Percentiles rank a stretch among this genome's conserved stretches.
Evolutionary conservation across 331 rosid species (phyloP).

Genomic region (Phaseolus coccineus): DNA sequence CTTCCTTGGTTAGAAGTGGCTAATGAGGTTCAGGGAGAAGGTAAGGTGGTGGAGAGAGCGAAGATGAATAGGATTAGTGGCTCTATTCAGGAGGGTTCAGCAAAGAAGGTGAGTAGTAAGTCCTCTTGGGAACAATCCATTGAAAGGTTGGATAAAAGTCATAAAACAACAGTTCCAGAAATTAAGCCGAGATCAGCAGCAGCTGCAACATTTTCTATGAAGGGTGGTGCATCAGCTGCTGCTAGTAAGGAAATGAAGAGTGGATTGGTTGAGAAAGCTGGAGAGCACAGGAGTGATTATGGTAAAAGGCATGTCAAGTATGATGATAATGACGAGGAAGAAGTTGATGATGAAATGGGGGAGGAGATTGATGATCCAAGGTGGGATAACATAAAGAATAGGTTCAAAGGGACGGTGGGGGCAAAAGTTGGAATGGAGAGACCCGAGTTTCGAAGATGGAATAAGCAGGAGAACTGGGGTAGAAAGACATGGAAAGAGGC

Average conservation of each 20-base stretch:
- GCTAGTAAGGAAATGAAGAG: conserved; percentile 47
- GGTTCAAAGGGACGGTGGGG: conserved; percentile 61
- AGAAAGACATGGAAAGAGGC: conserved; percentile 92
- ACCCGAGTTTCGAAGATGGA: conserved; percentile 77
- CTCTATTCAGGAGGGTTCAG: conserved; percentile 59
- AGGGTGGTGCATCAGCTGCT: conserved; percentile 37
- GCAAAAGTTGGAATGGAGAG: conserved; percentile 58
- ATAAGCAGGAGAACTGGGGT: conserved; percentile 84
- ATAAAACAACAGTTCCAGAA: conserved; percentile 47
- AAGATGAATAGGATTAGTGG: conserved; percentile 36
- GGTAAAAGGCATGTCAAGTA: conserved; percentile 41
- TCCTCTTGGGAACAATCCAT: conserved; percentile 68
- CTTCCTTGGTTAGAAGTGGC: conserved; percentile 78
- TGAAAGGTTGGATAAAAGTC: conserved; percentile 47
- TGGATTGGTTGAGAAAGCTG: conserved; percentile 42
- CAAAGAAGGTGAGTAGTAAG: conserved; percentile 48
- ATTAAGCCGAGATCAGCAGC: conserved; percentile 43
- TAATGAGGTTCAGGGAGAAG: conserved; percentile 48
- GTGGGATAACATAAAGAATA: conserved; percentile 79
- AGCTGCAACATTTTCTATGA: conserved; percentile 24
- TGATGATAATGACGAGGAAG: conserved; percentile 49
- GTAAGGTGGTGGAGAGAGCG: conserved; percentile 45
- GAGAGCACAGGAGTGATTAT: conserved; percentile 49
- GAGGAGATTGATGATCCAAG: conserved; percentile 76
- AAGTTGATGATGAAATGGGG: conserved; percentile 59